Evolutionary conservation across 768 basidiomycete genomes (phyloP), one percentile per base, ranked within the genome.

Genomic region (Termitomyces sp.): DNA sequence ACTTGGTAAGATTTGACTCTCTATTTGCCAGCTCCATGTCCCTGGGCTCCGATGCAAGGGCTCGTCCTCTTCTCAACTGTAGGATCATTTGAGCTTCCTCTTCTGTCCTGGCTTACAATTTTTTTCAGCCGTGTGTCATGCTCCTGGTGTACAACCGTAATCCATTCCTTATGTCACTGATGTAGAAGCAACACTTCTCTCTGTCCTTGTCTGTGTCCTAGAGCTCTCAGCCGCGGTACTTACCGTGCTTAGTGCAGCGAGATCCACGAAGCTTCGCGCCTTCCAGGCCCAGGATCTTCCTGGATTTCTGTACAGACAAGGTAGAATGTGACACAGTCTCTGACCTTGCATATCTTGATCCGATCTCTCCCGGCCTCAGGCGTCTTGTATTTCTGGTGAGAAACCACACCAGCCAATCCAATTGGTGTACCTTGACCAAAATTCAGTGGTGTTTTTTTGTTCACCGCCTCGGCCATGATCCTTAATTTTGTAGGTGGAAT

Each of bases 21-120:
- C 11, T 21, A 15, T 17, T n/a, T 37, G 9, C 11, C 46, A 63
- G 63, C 37, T 63, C 15, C 63, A 63, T 5, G 37, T 61, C 28
- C 58, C 60, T 7, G 55, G 55, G 26, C 53, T 63, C 11, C 47
- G 54, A 19, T 63, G 63, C 50, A 30, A 62, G 3, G 62, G 59
- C 3, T 49, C 56, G 6, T 58, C 59, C 2, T 41, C 50, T 31
- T 60, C 56, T 31, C 56, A 60, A 31, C 44, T 58, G 59, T 62
- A 54, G 17, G 38, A 40, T 38, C 23, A 11, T 23, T 46, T 23
- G 11, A 38, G 14, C 1, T 14, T 33, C 9, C 28, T 43, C 19
- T 6, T 12, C 14, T 19, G 6, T 38, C 11, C 11, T 38, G 35
- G 10, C 42, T 43, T 10, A 44, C 11, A 46, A 11, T 10, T 15